Evolutionary conservation across 2,329 filamentous ascomycete species (phyloP).

Genomic region (Epichloe hybrida): DNA sequence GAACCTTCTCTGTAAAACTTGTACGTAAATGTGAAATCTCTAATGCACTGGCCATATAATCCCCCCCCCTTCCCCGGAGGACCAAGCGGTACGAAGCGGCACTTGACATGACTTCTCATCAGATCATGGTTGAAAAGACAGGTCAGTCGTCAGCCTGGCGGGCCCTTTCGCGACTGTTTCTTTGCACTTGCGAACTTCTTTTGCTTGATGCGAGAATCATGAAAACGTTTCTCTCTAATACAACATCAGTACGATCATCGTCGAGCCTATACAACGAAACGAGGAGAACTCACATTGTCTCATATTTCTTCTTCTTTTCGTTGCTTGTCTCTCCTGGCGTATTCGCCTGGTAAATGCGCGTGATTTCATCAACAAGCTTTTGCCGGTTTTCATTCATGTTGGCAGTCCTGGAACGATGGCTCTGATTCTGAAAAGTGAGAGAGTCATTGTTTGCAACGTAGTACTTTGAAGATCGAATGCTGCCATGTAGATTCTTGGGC

Average conservation of each 20-base stretch:
- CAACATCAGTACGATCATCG: neutral
- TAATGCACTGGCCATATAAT: too few relatives aligned
- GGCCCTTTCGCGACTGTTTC: conserved; percentile 32
- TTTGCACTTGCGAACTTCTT: conserved; percentile 38
- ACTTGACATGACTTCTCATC: too few relatives aligned
- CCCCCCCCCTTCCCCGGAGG: too few relatives aligned
- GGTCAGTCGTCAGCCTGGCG: conserved; percentile 12
- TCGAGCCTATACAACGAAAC: neutral
- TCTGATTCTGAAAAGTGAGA: conserved; percentile 42
- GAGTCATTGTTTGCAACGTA: conserved; percentile 38
- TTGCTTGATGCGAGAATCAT: conserved; percentile 28
- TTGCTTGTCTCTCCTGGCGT: conserved; percentile 33
- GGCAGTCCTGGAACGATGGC: conserved; percentile 34
- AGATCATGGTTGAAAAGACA: neutral
- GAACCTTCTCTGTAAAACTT: too few relatives aligned
- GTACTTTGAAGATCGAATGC: conserved; percentile 39
- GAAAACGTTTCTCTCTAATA: conserved; percentile 32
- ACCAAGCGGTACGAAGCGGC: too few relatives aligned
- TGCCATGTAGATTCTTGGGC: conserved; percentile 32
- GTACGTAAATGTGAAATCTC: too few relatives aligned
- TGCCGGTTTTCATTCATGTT: conserved; percentile 40
- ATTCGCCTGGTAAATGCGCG: conserved; percentile 30
- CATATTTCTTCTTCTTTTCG: conserved; percentile 35
- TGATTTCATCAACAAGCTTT: conserved; percentile 35
- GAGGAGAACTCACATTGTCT: conserved; percentile 26